A percentile compares a stretch with the other conserved stretches of the same genome.
These are phyloP conservation scores for Biscogniauxia marginata DNA, from an alignment of 2,329 filamentous ascomycete genomes.

Conservation along the genomic window DNA sequence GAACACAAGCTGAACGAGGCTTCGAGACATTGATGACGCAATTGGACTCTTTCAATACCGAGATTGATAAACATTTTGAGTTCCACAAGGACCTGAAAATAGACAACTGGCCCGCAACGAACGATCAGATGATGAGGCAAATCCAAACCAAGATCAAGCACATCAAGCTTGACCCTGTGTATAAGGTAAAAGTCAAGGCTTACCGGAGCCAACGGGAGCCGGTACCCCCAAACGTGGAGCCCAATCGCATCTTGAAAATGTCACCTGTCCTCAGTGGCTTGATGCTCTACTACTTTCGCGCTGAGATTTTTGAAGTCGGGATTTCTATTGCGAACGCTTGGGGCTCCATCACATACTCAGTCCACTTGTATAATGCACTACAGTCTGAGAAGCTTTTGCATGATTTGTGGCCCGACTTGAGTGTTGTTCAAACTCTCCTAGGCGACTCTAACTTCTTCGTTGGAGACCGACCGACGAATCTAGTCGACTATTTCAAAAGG, in stretches of 20 bases:
- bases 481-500: conserved; percentile 35
- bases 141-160: conserved; percentile 22
- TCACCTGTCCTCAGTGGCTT: conserved; percentile 40
- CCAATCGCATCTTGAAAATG: conserved; percentile 30
- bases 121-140: conserved; percentile 24
- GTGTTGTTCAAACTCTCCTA: conserved; percentile 30
- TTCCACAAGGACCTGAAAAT: conserved; percentile 33
- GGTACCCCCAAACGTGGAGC: conserved; percentile 7
- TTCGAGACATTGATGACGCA: conserved; percentile 14
- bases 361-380: conserved; percentile 44
- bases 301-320: conserved; percentile 31
- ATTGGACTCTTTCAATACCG: conserved; percentile 17
- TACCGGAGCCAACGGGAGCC: neutral
- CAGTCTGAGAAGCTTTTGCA: conserved; percentile 27
- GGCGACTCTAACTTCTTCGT: conserved; percentile 35
- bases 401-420: conserved; percentile 40
- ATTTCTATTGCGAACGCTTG: conserved; percentile 37
- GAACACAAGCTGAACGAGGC: conserved; percentile 9
- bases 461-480: conserved; percentile 31
- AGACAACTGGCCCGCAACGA: conserved; percentile 28
- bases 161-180: conserved; percentile 24
- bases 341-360: conserved; percentile 36
- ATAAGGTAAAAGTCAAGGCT: conserved; percentile 12
- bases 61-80: conserved; percentile 29
- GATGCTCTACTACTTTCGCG: conserved; percentile 35